These are phyloP conservation scores for Omphalea diandra DNA, from an alignment of 441 rosid species.

Conservation along the genomic window DNA sequence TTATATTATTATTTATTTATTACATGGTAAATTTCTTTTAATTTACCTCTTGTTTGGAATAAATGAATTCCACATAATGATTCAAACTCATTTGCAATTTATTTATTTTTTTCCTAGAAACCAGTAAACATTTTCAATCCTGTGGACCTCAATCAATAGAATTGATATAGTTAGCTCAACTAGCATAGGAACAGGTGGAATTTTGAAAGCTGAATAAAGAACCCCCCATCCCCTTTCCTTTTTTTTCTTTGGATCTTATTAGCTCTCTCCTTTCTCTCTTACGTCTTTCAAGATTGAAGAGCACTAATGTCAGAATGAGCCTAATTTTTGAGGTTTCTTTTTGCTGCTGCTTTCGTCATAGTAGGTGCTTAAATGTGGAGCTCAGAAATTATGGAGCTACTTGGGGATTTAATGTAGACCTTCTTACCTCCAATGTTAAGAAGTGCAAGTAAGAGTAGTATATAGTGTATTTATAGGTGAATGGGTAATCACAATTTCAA, in stretches of 20 bases:
- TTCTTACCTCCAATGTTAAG: neutral
- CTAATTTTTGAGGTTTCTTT: neutral
- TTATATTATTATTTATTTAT: too few species aligned
- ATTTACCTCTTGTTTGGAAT: neutral
- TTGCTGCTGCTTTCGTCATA: neutral
- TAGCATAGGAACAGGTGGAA: neutral
- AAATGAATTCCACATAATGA: neutral
- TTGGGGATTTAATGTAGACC: neutral
- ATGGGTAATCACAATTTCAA: too few species aligned
- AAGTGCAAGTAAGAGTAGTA: neutral
- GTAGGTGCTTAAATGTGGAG: neutral
- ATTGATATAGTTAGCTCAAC: neutral
- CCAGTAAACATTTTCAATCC: neutral
- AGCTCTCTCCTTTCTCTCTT: neutral
- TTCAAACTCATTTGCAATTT: neutral
- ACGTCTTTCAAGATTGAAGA: neutral
- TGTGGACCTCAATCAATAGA: neutral
- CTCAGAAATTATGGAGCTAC: neutral
- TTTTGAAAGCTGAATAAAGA: neutral
- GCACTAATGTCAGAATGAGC: neutral
- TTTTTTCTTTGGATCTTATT: neutral
- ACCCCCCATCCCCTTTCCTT: neutral
- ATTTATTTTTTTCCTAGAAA: neutral
- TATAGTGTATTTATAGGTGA: too few species aligned
- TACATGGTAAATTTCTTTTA: constrained; percentile 19